Base-by-base conservation (phyloP, 345 rosid species). In the Sisymbrium irio region DNA sequence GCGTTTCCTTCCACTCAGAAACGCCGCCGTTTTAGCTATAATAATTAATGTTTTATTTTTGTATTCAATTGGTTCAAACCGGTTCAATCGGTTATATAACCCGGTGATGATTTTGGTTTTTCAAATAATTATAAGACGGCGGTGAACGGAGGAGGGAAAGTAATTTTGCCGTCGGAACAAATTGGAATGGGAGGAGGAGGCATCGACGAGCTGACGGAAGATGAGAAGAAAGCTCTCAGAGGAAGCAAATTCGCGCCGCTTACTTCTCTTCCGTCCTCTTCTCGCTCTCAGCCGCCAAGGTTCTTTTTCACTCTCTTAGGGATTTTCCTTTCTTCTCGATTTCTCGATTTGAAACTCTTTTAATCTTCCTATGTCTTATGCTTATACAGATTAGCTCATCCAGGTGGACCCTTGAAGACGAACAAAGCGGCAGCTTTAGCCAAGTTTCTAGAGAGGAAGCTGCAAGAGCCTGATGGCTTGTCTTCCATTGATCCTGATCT, bases 191-290 rank as follows among this genome's bases (percentile, higher is more conserved):
- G 65, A 49, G 41, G 75, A 62, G 67, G 69, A 40, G 74, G 62
- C 36, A 75, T 45, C 20, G 89, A 88, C 71, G 88, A 72, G 57
- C 82, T 92, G 37, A 90, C 85, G 79, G 99, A 95, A 82, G 97
- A 95, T 74, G 99, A 89, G 67, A 87, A 78, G 72, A 86, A 49
- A 78, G 99, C 97, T 61, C 87, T 95, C 2, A 83, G 99, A 64
- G 99, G 97, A 62, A 95, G 97, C 93, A 95, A 95, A 69, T 95
- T 95, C 78, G 97, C 97, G 50, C 96, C 99, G 17, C 93, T 95
- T 7, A 91, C 89, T 56, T 83, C 88, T 50, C 76, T 86, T 50
- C 72, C 80, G 0, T 70, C 80, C 12, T 56, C 80, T 36, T 77
- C 82, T 39, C 82, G 83, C 65, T 65, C 87, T 25, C 83, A 78